These are phyloP conservation scores for Suillus placidus DNA, from an alignment of 768 basidiomycete species.

Conservation along the genomic window DNA sequence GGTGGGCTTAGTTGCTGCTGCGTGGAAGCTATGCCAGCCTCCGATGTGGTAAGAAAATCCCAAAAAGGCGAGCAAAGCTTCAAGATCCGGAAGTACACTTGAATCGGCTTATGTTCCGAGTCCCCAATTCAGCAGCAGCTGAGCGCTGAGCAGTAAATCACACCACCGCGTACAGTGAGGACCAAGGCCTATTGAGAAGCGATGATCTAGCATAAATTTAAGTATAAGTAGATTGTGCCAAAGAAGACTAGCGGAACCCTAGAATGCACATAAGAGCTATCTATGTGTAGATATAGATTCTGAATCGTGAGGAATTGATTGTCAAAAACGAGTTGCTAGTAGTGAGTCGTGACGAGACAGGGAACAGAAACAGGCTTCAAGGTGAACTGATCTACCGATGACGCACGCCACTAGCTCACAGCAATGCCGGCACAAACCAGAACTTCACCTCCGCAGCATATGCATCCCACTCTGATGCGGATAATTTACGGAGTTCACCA, in stretches of 20 bases:
- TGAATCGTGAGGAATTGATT: background rate
- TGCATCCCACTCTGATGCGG: slow-evolving; percentile 49
- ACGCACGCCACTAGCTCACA: slow-evolving; percentile 24
- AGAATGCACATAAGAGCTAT: background rate
- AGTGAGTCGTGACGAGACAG: background rate
- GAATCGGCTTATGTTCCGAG: background rate
- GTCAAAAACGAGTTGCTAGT: background rate
- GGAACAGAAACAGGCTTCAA: too few relatives aligned
- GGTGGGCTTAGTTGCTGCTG: background rate
- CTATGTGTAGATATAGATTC: background rate
- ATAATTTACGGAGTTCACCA: slow-evolving; percentile 47
- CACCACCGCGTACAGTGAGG: background rate
- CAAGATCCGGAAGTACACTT: background rate
- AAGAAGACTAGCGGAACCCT: background rate
- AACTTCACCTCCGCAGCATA: slow-evolving; percentile 48
- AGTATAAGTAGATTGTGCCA: background rate
- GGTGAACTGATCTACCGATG: background rate
- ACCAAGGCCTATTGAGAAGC: background rate
- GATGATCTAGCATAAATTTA: background rate
- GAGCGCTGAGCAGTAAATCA: background rate
- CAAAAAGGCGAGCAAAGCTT: background rate
- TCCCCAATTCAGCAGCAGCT: background rate
- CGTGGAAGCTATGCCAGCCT: background rate
- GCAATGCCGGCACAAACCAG: slow-evolving; percentile 54
- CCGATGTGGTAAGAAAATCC: background rate